Base-by-base conservation (phyloP, 208 protist species). In the Wallacemonas sp. region DNA sequence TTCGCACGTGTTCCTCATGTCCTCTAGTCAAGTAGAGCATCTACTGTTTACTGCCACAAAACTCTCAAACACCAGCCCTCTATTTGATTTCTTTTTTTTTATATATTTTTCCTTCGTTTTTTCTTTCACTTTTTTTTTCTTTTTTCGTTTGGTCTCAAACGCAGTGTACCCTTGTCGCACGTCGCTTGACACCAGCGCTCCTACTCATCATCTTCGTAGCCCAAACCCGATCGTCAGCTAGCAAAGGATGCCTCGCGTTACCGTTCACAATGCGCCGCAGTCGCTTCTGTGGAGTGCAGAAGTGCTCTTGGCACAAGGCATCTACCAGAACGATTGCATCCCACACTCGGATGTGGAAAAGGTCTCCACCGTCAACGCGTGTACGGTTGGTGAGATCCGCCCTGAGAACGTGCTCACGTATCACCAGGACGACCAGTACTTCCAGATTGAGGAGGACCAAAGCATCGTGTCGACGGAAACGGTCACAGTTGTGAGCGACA, bases 291-390 rank as follows among this genome's bases (percentile, higher is more conserved):
- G 27, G 28, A 28, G 42, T n/a, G 30, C 42, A 3, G 44, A 54
- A 27, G 36, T 66, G 12, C 26, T 45, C 42, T n/a, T 42, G 22
- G 27, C 19, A 3, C 24, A 49, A 26, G 19, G 30, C 46, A 24
- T 66, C 30, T 66, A 66, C 24, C 28, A 66, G 24, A 56, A 17
- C 5, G 56, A 42, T 9, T 19, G 28, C 6, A 22, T 66, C 19
- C 61, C 61, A 17, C 56, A 49, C 46, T 22, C 34, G 28, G 61
- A 66, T 46, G 17, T 66, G 12, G 46, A 66, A 46, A 66, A 66
- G 61, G 61, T 56, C 3, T 14, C 12, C n/a, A 21, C 8, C 6
- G 30, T 9, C 5, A 24, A 15, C 6, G 15, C 4, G 51, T n/a
- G 12, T 12, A 59, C 8, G 27, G 6, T 14, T 21, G 28, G 41